A percentile compares a stretch with the other conserved stretches of the same genome.
Conservation (phyloP, 305 asterid genomes). For the Fraxinus nigra region DNA sequence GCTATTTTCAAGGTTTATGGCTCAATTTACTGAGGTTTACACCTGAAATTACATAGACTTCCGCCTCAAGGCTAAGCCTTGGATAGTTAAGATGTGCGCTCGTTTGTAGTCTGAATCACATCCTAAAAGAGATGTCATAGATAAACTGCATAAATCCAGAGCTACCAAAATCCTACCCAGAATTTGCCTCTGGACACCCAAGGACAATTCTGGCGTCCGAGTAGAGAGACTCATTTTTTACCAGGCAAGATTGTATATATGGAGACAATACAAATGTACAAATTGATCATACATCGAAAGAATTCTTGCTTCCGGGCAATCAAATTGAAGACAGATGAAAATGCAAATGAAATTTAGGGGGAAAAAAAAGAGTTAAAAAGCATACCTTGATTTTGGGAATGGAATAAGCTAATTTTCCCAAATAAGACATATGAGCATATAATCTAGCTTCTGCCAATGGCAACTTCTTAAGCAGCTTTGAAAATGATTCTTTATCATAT, state of each 20-base stretch:
- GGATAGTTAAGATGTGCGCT: not conserved
- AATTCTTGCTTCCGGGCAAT: not conserved
- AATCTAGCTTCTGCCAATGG: conserved; percentile 76
- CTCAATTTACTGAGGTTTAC: not conserved
- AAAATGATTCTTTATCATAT: conserved; percentile 66
- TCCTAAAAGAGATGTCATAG: not conserved
- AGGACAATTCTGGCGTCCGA: not conserved
- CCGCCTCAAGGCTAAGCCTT: not conserved
- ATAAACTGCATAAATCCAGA: not conserved
- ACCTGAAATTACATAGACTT: not conserved
- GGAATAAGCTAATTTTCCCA: conserved; percentile 84
- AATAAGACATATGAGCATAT: conserved; percentile 71
- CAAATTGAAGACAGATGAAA: not conserved
- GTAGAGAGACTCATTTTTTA: not conserved
- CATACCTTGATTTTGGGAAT: conserved; percentile 80
- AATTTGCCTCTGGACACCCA: not conserved
- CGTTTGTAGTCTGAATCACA: not conserved
- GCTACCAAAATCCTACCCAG: not conserved
- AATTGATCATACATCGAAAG: not conserved
- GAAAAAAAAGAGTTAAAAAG: not conserved
- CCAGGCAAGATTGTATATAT: not conserved
- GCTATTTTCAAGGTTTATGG: not conserved
- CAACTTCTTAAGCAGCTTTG: conserved; percentile 72
- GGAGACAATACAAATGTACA: not conserved
- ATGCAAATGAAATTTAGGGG: not conserved